phyloP scores from a whole-genome alignment of 768 basidiomycete genomes.

The Pleurotus tuber-regium region DNA sequence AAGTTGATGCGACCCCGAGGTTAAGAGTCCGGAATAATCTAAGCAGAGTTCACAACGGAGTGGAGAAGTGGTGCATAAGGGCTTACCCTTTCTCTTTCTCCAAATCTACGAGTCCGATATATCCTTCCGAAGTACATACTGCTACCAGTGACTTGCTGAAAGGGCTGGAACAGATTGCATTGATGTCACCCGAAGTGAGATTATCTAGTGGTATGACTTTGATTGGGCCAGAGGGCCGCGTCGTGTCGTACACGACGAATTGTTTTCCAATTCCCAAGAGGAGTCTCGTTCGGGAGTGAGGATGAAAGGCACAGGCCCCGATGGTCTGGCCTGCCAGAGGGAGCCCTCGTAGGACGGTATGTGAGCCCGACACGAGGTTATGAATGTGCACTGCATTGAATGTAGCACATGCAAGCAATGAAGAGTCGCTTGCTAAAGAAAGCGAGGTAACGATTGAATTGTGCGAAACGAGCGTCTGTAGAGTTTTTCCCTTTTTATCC shows the following conservation, averaged over 20 bases:
- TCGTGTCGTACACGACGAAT: conserved; percentile 61
- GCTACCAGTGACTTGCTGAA: conserved; percentile 75
- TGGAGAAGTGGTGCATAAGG: not conserved
- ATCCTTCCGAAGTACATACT: conserved; percentile 50
- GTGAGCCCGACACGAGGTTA: conserved; percentile 52
- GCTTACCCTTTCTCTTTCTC: conserved; percentile 73
- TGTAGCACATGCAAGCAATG: conserved; percentile 57
- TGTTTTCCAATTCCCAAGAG: conserved; percentile 52
- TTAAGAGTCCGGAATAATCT: conserved; percentile 62
- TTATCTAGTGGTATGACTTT: conserved; percentile 44
- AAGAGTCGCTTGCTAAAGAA: conserved; percentile 56
- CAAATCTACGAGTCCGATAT: conserved; percentile 61
- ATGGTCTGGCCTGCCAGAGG: conserved; percentile 35
- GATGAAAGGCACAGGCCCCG: conserved; percentile 57
- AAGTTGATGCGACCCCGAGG: conserved; percentile 52
- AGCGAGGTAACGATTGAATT: conserved; percentile 48
- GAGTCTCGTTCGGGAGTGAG: conserved; percentile 58
- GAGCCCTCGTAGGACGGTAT: conserved; percentile 54
- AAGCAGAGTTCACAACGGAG: not conserved
- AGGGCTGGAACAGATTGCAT: conserved; percentile 61
- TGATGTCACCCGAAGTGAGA: conserved; percentile 42
- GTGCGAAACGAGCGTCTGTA: conserved; percentile 52
- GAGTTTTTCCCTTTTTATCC: conserved; percentile 40
- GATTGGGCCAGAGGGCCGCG: conserved; percentile 51
- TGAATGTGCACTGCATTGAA: conserved; percentile 53